A percentile compares a stretch with the other conserved stretches of the same genome.
phyloP scores from a whole-genome alignment of 192 early-diverging fungal genomes.

The Coemansia reversa region DNA sequence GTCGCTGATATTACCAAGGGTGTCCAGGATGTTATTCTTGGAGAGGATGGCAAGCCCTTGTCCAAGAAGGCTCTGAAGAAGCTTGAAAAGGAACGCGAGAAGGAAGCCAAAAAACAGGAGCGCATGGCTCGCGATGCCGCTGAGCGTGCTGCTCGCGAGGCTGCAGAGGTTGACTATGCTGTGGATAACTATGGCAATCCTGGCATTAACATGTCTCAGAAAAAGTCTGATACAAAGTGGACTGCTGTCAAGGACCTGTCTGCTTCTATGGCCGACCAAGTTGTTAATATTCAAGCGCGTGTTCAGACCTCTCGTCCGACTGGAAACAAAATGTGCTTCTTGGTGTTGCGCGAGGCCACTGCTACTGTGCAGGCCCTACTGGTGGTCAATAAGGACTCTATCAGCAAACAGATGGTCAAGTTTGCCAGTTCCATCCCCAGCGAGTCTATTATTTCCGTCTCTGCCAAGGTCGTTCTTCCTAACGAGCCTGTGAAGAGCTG shows the following conservation, averaged over 20 bases:
- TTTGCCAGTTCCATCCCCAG: conserved; percentile 75
- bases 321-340: conserved; percentile 80
- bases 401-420: conserved; percentile 97
- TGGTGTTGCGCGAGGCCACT: conserved; percentile 83
- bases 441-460: conserved; percentile 90
- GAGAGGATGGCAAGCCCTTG: conserved; percentile 84
- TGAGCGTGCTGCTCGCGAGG: conserved; percentile 62
- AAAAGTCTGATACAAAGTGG: conserved; percentile 65
- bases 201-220: conserved; percentile 81
- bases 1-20: conserved; percentile 48
- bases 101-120: conserved; percentile 70
- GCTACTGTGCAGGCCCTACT: conserved; percentile 91
- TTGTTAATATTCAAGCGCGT: conserved; percentile 82
- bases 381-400: conserved; percentile 61
- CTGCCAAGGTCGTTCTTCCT: conserved; percentile 77
- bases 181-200: conserved; percentile 82
- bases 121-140: conserved; percentile 62
- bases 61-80: conserved; percentile 94
- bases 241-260: conserved; percentile 68
- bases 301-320: conserved; percentile 85
- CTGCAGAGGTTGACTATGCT: conserved; percentile 69
- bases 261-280: conserved; percentile 65
- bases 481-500: conserved; percentile 86
- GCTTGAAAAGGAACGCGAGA: conserved; percentile 85
- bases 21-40: conserved; percentile 57